Evolutionary conservation across 106 monocot species (phyloP), one percentile per base, ranked within the genome.

Genomic region (Narthecium ossifragum): DNA sequence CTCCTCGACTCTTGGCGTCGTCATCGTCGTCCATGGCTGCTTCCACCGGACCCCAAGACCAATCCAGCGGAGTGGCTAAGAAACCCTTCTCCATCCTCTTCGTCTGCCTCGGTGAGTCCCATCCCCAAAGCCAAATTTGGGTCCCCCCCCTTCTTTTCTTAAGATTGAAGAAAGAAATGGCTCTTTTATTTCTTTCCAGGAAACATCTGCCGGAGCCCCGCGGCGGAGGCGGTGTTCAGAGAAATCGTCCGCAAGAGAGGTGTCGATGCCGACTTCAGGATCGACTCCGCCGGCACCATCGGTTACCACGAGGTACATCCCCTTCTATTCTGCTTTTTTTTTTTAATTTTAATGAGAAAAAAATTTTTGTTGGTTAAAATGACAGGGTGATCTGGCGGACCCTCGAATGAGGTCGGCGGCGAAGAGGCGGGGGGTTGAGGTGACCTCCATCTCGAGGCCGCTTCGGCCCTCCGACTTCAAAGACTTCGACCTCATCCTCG

Each of bases 211-310:
- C 85, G 94, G 59, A 96, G 94, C 60, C 94, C 94, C 2, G 90
- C 94, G 11, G 90, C 94, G 48, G 94, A 96, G 73, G 94, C 80
- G 6, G 86, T 96, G 55, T 90, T 96, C 69, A 65, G 66, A 30
- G 65, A 75, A 41, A 64, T 90, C 10, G 94, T 86, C 7, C 25
- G 31, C 21, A 78, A 75, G 70, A 71, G 78, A 46, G 94, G 86
- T 4, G 21, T 84, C 25, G 80, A 85, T 2, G 67, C 80, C 50
- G 57, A 65, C 15, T 96, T 96, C 70, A 57, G 15, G 41, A 96
- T 96, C 64, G 94, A 96, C 38, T 96, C 94, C n/a, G 90, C 90
- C 26, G 94, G 90, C 46, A 96, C 94, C 7, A 96, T 90, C 43
- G 86, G 83, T 0, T 86, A 90, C 60, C 94, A 96, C 63, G 86